Evolutionary conservation across 805 yeast genomes (phyloP), one percentile per base, ranked within the genome.

Genomic region (Candida jianshihensis): DNA sequence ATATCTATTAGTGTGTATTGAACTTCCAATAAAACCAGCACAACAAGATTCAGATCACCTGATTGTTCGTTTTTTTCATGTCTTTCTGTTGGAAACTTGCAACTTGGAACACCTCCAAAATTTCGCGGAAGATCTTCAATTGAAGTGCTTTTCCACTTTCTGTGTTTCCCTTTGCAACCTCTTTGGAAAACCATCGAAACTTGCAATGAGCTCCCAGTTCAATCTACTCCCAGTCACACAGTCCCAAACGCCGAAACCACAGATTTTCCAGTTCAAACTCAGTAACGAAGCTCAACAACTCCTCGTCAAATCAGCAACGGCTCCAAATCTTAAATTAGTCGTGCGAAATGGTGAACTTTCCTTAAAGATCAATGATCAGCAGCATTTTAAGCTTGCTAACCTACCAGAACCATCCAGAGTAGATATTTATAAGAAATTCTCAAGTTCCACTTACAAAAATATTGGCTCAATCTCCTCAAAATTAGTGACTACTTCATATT

Each of bases 341-440:
- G 48, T 52, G 10, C 41, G 42, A 33, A 37, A 48, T 22, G 55
- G 53, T 17, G 36, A 41, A 11, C 30, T 43, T 19, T 37, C 35
- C 4, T 31, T 53, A 9, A 42, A 46, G 26, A 27, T 51, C 4
- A 38, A 40, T 3, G 31, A 36, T 25, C 15, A 30, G 12, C 13
- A 25, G 7, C 10, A 31, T 2, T 30, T 34, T 14, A 20, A 35
- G 10, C 25, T 44, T 14, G 43, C 41, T 4, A 19, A 29, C 22
- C 18, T 33, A 7, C 21, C 21, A 9, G 44, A 35, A 21, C 14
- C 27, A 2, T n/a, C 44, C 3, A 30, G 37, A 30, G 19, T 41
- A 8, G 49, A 47, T 20, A 32, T 56, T 5, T 54, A 43, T 36
- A 47, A 44, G 29, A 52, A 51, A 34, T 42, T 52, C 21, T 45